These are phyloP conservation scores for Prunus yedoensis DNA, from an alignment of 331 rosid genomes.

Conservation along the genomic window DNA sequence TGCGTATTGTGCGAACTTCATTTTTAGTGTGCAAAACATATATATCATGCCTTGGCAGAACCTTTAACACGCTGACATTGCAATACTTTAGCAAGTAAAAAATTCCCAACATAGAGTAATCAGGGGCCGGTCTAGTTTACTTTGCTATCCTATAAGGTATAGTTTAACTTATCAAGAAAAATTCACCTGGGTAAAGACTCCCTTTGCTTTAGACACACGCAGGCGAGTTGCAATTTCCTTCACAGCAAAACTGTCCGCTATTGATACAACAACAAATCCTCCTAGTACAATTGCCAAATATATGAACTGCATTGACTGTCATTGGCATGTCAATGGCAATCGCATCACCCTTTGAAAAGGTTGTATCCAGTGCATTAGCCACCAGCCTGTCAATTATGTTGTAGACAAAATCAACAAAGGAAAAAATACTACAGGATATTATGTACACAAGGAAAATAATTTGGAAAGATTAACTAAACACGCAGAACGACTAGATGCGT, in stretches of 20 bases:
- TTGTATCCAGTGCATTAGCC: slow-evolving; percentile 63
- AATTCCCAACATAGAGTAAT: background rate
- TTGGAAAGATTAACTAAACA: background rate
- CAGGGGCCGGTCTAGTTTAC: background rate
- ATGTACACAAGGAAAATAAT: background rate
- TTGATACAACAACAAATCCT: slow-evolving; percentile 78
- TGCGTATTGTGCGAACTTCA: too few species aligned
- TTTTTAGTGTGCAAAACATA: background rate
- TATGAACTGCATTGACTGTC: slow-evolving; percentile 76
- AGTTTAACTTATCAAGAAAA: background rate
- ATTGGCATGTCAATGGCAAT: slow-evolving; percentile 92
- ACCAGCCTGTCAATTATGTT: slow-evolving; percentile 59
- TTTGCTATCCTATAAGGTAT: background rate
- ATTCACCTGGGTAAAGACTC: slow-evolving; percentile 79
- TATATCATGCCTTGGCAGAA: background rate
- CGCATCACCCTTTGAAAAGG: slow-evolving; percentile 80
- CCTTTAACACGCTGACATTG: background rate
- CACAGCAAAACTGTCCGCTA: slow-evolving; percentile 88
- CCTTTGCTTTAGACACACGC: slow-evolving; percentile 71
- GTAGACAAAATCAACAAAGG: background rate
- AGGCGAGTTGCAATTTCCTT: slow-evolving; percentile 76
- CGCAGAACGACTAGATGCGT: background rate
- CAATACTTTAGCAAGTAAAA: background rate
- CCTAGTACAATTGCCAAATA: slow-evolving; percentile 75
- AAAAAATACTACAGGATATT: background rate